These are phyloP conservation scores for Pezicula radicicola DNA, from an alignment of 2,329 filamentous ascomycete species.

Conservation along the genomic window DNA sequence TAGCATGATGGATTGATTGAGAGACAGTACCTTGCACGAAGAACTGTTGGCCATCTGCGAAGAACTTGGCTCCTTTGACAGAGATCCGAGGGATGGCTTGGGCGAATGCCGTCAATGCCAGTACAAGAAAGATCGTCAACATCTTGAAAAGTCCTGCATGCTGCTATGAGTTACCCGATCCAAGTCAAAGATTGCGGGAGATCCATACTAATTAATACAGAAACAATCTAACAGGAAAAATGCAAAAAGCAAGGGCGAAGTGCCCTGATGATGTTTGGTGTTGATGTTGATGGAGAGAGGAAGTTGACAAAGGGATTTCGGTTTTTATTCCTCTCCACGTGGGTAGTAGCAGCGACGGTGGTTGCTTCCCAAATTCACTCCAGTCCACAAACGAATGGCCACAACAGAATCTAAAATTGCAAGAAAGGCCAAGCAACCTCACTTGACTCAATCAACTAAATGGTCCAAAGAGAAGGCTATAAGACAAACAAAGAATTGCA, in stretches of 20 bases:
- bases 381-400: too few species aligned
- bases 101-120: conserved; percentile 9
- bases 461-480: too few species aligned
- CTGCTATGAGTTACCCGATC: too few species aligned
- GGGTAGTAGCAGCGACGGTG: too few species aligned
- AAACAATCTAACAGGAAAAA: neutral
- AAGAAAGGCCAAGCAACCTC: too few species aligned
- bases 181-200: neutral
- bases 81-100: conserved; percentile 19
- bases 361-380: too few species aligned
- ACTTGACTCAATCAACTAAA: too few species aligned
- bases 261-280: neutral
- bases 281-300: neutral
- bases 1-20: neutral
- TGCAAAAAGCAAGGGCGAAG: neutral
- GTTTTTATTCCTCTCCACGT: too few species aligned
- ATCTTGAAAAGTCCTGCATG: conserved; percentile 6
- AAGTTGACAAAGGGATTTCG: neutral
- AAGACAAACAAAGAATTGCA: too few species aligned
- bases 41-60: conserved; percentile 23
- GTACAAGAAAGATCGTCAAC: conserved; percentile 9
- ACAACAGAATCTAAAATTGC: too few species aligned
- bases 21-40: conserved; percentile 33
- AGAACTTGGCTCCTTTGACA: conserved; percentile 25
- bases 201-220: neutral